Evolutionary conservation across 2,329 filamentous ascomycete genomes (phyloP), one percentile per base, ranked within the genome.

Genomic region (Colletotrichum tanaceti): DNA sequence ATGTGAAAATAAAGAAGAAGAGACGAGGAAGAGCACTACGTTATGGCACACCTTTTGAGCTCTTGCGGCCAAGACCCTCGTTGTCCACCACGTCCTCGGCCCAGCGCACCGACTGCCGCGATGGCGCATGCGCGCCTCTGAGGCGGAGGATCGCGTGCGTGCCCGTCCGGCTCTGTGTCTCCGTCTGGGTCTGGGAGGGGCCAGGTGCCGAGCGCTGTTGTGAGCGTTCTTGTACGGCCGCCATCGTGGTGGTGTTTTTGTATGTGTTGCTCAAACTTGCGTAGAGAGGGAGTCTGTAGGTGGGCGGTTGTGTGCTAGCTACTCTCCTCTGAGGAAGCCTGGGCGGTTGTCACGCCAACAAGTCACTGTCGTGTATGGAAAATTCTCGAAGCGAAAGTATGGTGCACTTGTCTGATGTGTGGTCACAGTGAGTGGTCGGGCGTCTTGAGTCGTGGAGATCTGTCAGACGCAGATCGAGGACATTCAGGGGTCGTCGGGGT

Each of bases 11-110:
- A 11, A 49, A 35, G 1, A 4, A 5, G 6, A 9, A 57, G 57
- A 18, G 41, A 24, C 68, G 49, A 32, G 50, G 11, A 2, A 39
- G 44, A 4, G 32, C 11, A 53, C 16, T 32, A 16, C n/a, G 22
- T 16, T 35, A 35, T 35, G 20, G 74, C 79, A 41, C 79, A 95
- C 93, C 93, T 88, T 99, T 99, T 20, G 93, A 97, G 72, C 89
- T 95, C 83, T 98, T 99, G 80, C 93, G 92, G 9, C 94, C 94
- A 79, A 98, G 86, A 4, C 93, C 93, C 80, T 99, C 96, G 76
- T 99, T 99, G 80, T 99, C 94, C 3, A 99, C 85, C 7, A 98
- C 94, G 75, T 93, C 91, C 75, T 96, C 93, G 7, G 93, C 93
- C 96, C 96, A 99, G 79, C 92, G 90, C 64, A 99, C 96, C 57